These are phyloP conservation scores for Pelargonium exstipulatum DNA, from an alignment of 441 rosid species.

Conservation along the genomic window DNA sequence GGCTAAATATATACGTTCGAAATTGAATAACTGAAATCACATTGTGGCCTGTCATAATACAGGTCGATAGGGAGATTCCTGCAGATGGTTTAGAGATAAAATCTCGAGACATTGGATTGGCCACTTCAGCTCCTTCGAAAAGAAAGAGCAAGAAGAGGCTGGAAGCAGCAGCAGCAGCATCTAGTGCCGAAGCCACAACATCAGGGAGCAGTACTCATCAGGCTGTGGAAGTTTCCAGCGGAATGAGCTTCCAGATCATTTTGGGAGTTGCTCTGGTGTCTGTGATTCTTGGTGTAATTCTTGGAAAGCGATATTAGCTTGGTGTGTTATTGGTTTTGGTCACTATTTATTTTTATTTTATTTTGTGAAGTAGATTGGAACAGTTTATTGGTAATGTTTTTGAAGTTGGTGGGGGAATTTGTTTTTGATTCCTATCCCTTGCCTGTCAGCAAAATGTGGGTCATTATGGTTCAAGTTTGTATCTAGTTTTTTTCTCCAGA, in stretches of 20 bases:
- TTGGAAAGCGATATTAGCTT: conserved; percentile 74
- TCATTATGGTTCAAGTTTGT: conserved; percentile 17
- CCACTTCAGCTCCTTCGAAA: conserved; percentile 54
- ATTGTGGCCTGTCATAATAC: conserved; percentile 20
- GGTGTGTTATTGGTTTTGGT: conserved; percentile 20
- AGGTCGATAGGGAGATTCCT: conserved; percentile 31
- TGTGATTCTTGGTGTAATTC: conserved; percentile 56
- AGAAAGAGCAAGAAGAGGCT: conserved; percentile 76
- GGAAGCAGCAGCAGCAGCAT: conserved; percentile 33
- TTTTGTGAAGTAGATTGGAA: conserved; percentile 18
- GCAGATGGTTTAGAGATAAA: conserved; percentile 43
- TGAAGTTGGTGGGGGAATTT: conserved; percentile 29
- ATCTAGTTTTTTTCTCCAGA: background rate
- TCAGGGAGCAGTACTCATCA: conserved; percentile 29
- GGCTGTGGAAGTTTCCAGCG: conserved; percentile 30
- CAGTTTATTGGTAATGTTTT: conserved; percentile 23
- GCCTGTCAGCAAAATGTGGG: conserved; percentile 18
- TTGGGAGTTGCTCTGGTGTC: conserved; percentile 68
- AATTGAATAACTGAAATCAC: background rate
- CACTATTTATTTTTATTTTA: conserved; percentile 19
- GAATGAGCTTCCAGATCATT: conserved; percentile 43
- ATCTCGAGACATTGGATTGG: conserved; percentile 62
- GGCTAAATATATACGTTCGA: background rate
- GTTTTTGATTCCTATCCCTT: conserved; percentile 30
- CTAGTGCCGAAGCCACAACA: conserved; percentile 32